phyloP scores from a whole-genome alignment of 1,139 yeast genomes.

The Hyphopichia pseudoburtonii region DNA sequence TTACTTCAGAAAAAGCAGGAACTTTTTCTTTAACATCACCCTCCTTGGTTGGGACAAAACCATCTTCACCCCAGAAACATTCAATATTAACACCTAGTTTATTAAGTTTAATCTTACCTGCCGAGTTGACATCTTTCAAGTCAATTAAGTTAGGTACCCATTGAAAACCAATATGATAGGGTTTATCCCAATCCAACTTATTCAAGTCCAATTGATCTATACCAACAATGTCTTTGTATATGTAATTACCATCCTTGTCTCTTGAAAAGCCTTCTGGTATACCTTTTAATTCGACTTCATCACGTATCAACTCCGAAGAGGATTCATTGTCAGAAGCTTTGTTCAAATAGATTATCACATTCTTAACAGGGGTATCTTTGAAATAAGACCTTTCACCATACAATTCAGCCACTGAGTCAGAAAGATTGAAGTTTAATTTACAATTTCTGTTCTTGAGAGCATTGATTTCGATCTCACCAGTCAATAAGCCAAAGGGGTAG shows the following conservation, averaged over 20 bases:
- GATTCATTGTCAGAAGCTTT: conserved; percentile 18
- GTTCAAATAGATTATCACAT: conserved; percentile 46
- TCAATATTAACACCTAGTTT: conserved; percentile 55
- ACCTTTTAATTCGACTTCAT: conserved; percentile 9
- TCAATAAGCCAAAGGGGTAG: conserved; percentile 65
- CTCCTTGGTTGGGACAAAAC: conserved; percentile 25
- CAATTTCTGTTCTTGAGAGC: conserved; percentile 69
- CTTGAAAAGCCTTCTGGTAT: conserved; percentile 53
- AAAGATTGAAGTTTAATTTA: conserved; percentile 52
- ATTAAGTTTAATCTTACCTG: conserved; percentile 26
- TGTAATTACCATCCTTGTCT: conserved; percentile 51
- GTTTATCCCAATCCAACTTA: conserved; percentile 59
- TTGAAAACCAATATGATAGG: conserved; percentile 64
- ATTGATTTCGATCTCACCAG: conserved; percentile 58
- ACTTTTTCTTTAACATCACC: conserved; percentile 40
- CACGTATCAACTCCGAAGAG: conserved; percentile 12
- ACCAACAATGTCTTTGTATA: conserved; percentile 58
- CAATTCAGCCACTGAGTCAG: conserved; percentile 30
- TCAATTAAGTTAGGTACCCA: conserved; percentile 74
- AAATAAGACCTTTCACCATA: conserved; percentile 14
- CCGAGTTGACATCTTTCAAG: conserved; percentile 23
- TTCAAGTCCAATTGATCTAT: conserved; percentile 62
- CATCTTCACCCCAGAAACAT: conserved; percentile 76
- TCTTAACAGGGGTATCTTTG: conserved; percentile 55
- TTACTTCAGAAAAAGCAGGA: conserved; percentile 70